Evolutionary conservation across 2,329 filamentous ascomycete species (phyloP).

Genomic region (Hypoxylon sp.): DNA sequence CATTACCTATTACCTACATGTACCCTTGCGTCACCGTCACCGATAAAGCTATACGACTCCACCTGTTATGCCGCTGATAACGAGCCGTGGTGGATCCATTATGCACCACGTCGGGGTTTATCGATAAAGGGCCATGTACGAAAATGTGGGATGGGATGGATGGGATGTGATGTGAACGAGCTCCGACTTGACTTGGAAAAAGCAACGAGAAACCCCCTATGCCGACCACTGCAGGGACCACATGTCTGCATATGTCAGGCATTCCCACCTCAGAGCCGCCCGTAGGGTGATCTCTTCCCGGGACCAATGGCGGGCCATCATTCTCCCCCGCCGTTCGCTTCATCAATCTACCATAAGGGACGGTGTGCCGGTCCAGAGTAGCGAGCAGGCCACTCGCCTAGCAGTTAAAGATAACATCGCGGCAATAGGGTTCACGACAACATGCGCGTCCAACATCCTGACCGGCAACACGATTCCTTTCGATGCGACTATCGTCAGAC

Average conservation of each 20-base stretch:
- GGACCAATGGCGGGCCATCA: constrained; percentile 40
- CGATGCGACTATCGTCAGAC: constrained; percentile 81
- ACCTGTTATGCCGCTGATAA: constrained; percentile 1
- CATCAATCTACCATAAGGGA: constrained; percentile 7
- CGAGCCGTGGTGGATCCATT: neutral
- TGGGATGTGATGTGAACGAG: neutral
- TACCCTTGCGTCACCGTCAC: constrained; percentile 26
- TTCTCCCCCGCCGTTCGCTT: constrained; percentile 33
- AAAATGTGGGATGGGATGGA: neutral
- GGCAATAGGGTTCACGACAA: constrained; percentile 74
- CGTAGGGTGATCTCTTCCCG: constrained; percentile 44
- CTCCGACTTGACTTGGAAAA: neutral
- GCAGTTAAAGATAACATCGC: constrained; percentile 85
- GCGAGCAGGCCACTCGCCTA: constrained; percentile 51
- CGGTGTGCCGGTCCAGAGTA: constrained; percentile 7
- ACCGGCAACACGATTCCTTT: constrained; percentile 78
- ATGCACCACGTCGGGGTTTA: constrained; percentile 2
- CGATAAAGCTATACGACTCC: constrained; percentile 22
- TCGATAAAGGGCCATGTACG: constrained; percentile 30
- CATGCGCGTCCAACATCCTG: constrained; percentile 84
- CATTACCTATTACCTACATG: too few relatives aligned
- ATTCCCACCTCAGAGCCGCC: constrained; percentile 47
- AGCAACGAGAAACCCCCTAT: constrained; percentile 10
- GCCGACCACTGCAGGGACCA: constrained; percentile 41
- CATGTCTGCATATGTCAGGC: constrained; percentile 52